Evolutionary conservation across 805 yeast genomes (phyloP).

Genomic region (Metschnikowia borealis): DNA sequence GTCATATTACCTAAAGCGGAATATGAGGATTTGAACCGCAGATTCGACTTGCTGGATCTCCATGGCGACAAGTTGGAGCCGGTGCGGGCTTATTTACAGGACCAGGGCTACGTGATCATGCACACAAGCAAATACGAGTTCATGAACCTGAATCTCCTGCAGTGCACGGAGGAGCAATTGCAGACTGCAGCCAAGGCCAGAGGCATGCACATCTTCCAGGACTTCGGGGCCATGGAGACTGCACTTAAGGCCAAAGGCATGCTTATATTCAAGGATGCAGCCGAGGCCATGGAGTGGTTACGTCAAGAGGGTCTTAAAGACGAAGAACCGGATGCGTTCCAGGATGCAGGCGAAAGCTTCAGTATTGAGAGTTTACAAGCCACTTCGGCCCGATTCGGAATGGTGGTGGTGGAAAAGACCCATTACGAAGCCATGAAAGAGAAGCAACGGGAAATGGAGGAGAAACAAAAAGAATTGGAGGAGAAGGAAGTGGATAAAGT

Average conservation of each 20-base stretch:
- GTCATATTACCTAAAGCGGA: constrained; percentile 6
- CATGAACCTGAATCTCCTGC: constrained; percentile 1
- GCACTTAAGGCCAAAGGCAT: not conserved
- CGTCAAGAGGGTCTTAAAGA: not conserved
- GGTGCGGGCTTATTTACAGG: not conserved
- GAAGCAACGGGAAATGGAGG: not conserved
- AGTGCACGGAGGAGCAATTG: constrained; percentile 2
- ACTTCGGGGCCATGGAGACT: not conserved
- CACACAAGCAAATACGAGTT: constrained; percentile 3
- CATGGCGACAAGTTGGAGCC: not conserved
- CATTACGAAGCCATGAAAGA: constrained; percentile 2
- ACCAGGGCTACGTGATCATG: constrained; percentile 1
- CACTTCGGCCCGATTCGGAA: not conserved
- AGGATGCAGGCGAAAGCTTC: constrained; percentile 4
- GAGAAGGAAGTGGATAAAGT: not conserved
- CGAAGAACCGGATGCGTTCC: not conserved
- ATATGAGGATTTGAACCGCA: not conserved
- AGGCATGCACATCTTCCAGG: not conserved
- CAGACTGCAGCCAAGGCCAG: not conserved
- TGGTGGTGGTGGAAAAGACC: constrained; percentile 8
- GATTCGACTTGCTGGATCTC: constrained; percentile 1
- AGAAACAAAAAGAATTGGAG: not conserved
- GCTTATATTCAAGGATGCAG: not conserved
- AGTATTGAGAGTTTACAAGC: not conserved
- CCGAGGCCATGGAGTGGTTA: not conserved